Base-by-base conservation (phyloP, 2,329 filamentous ascomycete genomes). In the Xylaria polymorpha region DNA sequence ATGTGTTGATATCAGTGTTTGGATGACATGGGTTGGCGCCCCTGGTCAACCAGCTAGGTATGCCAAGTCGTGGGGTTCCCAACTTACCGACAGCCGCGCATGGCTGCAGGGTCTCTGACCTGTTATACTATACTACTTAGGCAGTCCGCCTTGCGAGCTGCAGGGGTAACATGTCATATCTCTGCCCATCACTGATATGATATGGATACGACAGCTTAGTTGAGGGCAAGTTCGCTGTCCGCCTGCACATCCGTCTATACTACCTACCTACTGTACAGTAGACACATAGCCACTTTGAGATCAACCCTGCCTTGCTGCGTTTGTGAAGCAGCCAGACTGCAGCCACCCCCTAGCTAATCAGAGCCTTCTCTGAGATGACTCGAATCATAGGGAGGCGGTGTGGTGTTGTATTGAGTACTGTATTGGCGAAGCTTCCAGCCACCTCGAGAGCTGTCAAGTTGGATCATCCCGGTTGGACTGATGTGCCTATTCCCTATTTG, bases 371-470 rank as follows among this genome's bases (percentile, higher is more conserved):
- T 12, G 18, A 8, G 15, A 55, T 55, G 18, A 22, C 25, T 53
- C 18, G 25, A 53, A 32, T 8, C 50, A 18, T 10, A 18, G 18
- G 25, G 20, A 50, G 39, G 63, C 67, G 63, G 67, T 69, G 62
- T 62, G 61, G 46, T 18, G 20, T 7, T 37, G 4, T n/a, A 10
- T 64, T 12, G 15, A 61, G 25, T 29, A 22, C 25, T 48, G 25
- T 29, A 22, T 48, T 48, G 4, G 44, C 20, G 44, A 48, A 12
- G n/a, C 18, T 44, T 20, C 43, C n/a, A 44, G 18, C 12, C 37
- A 41, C 37, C 3, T 41, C 8, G n/a, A 46, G 20, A 10, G 43
- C 43, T 46, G 44, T 48, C 12, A 20, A 48, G 44, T 15, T 48
- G 18, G 20, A 50, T 50, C 18, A 9, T 20, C 10, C 22, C 20